Evolutionary conservation across 2,329 filamentous ascomycete genomes (phyloP).

Genomic region (Exophiala alcalophila): DNA sequence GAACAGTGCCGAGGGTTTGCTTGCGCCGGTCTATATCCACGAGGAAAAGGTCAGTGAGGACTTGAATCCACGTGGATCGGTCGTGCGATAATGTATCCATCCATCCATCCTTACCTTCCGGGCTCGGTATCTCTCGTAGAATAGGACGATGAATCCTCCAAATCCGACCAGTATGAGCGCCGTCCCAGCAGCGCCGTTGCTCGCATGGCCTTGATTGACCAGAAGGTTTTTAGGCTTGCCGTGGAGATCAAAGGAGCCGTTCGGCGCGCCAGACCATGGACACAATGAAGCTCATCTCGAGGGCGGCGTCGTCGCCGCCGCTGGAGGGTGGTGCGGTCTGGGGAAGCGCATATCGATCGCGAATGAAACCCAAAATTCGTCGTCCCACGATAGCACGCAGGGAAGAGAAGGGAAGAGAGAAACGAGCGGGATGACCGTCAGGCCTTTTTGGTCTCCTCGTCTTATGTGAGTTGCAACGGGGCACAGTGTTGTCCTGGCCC

Average conservation of each 20-base stretch:
- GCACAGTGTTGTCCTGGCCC: too few species aligned
- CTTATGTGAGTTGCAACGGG: too few species aligned
- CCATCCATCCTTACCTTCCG: slow-evolving; percentile 15
- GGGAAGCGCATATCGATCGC: too few species aligned
- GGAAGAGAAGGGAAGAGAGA: too few species aligned
- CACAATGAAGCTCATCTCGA: slow-evolving; percentile 27
- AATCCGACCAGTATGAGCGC: slow-evolving; percentile 28
- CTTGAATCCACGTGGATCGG: too few species aligned
- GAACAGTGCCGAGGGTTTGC: slow-evolving; percentile 17
- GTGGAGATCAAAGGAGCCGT: slow-evolving; percentile 24
- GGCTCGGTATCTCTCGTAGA: slow-evolving; percentile 16
- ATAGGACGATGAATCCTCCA: slow-evolving; percentile 24
- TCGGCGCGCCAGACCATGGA: slow-evolving; percentile 26
- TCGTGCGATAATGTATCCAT: not conserved
- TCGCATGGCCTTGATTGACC: slow-evolving; percentile 28
- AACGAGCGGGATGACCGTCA: too few species aligned
- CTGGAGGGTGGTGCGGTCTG: too few species aligned
- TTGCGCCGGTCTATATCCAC: slow-evolving; percentile 7
- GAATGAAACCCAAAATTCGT: too few species aligned
- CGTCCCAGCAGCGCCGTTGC: slow-evolving; percentile 30
- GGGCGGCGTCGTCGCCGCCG: slow-evolving; percentile 25
- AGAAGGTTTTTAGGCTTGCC: slow-evolving; percentile 23
- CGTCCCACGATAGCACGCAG: too few species aligned
- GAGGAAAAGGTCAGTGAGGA: too few species aligned
- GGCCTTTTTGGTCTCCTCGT: too few species aligned